These are phyloP conservation scores for Colletotrichum tropicale DNA, from an alignment of 2,329 filamentous ascomycete genomes.

Conservation along the genomic window DNA sequence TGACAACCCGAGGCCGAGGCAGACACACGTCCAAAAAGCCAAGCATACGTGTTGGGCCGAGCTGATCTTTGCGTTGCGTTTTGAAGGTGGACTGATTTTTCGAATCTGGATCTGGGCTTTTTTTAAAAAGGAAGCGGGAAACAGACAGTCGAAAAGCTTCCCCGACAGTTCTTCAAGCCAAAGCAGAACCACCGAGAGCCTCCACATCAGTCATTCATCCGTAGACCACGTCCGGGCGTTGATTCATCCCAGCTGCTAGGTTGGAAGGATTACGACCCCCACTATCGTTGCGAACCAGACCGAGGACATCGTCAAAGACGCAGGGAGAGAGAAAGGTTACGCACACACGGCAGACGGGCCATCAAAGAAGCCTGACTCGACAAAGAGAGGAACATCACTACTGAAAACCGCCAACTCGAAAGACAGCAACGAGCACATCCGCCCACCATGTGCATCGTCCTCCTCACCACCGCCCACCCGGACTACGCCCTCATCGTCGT, in stretches of 20 bases:
- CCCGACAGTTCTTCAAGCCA: neutral
- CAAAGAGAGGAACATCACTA: neutral
- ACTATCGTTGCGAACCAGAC: neutral
- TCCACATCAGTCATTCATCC: neutral
- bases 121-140: neutral
- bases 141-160: neutral
- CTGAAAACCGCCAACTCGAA: neutral
- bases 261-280: neutral
- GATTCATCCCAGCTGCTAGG: neutral
- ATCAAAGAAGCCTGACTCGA: neutral
- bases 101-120: neutral
- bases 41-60: neutral
- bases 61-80: neutral
- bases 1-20: neutral
- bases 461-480: slow-evolving; percentile 78
- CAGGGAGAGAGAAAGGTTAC: neutral
- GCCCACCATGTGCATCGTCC: slow-evolving; percentile 73
- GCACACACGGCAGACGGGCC: neutral
- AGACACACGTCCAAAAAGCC: neutral
- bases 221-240: neutral
- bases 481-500: slow-evolving; percentile 76
- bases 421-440: neutral
- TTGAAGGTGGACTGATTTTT: slow-evolving; percentile 9
- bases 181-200: neutral
- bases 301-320: neutral